A percentile compares a stretch with the other conserved stretches of the same genome.
Evolutionary conservation across 371 early-diverging fungal species (phyloP).

Genomic region (Entomophthora muscae): DNA sequence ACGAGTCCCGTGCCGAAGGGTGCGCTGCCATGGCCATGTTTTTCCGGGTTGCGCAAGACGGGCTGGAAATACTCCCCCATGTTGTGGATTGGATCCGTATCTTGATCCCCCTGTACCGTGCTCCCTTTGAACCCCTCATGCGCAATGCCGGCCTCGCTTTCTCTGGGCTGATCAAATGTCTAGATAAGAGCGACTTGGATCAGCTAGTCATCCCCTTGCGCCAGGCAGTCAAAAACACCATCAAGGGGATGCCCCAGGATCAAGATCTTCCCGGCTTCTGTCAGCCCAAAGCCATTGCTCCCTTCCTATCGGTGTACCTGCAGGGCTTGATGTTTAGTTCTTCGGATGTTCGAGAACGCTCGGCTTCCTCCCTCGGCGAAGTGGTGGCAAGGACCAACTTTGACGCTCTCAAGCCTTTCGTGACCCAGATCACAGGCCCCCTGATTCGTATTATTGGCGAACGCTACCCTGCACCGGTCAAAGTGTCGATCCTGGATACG

Average conservation of each 20-base stretch:
- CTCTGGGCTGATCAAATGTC: slow-evolving; percentile 54
- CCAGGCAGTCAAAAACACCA: slow-evolving; percentile 38
- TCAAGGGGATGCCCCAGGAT: slow-evolving; percentile 22
- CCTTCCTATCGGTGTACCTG: slow-evolving; percentile 76
- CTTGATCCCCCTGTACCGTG: slow-evolving; percentile 48
- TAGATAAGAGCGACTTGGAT: slow-evolving; percentile 74
- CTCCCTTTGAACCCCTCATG: slow-evolving; percentile 34
- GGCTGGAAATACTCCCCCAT: slow-evolving; percentile 40
- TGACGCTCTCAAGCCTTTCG: slow-evolving; percentile 69
- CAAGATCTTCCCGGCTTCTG: slow-evolving; percentile 71
- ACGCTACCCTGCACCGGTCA: slow-evolving; percentile 75
- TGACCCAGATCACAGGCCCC: slow-evolving; percentile 90
- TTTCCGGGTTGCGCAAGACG: neutral
- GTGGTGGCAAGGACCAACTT: slow-evolving; percentile 53
- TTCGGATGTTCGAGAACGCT: slow-evolving; percentile 64
- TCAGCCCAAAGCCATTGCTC: slow-evolving; percentile 80
- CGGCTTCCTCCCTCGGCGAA: slow-evolving; percentile 69
- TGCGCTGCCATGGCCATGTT: slow-evolving; percentile 28
- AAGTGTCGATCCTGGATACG: slow-evolving; percentile 76
- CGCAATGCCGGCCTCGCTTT: slow-evolving; percentile 60
- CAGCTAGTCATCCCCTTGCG: slow-evolving; percentile 51
- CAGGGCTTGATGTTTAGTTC: slow-evolving; percentile 87
- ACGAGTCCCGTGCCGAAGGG: slow-evolving; percentile 28
- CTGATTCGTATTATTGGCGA: slow-evolving; percentile 95
- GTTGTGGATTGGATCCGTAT: slow-evolving; percentile 67